These are phyloP conservation scores for Acanthamoeba sp. DNA, from an alignment of 208 protist genomes.

Conservation along the genomic window DNA sequence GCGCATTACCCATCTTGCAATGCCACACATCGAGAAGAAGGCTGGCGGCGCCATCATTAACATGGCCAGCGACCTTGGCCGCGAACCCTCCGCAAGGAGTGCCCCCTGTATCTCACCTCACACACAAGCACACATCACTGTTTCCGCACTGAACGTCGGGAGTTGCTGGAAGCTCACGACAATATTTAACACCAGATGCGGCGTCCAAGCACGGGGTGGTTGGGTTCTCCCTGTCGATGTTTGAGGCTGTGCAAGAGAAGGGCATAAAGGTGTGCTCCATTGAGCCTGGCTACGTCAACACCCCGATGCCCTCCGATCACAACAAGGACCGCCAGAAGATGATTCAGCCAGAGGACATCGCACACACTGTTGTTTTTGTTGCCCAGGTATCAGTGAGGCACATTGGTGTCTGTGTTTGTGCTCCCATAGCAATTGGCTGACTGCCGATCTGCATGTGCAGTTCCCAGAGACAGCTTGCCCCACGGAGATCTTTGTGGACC, in stretches of 20 bases:
- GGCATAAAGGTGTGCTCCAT: constrained; percentile 56
- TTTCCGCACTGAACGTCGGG: too few species aligned
- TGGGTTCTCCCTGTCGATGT: constrained; percentile 18
- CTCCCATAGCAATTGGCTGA: too few species aligned
- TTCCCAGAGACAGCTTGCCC: constrained; percentile 35
- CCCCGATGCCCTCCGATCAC: background rate
- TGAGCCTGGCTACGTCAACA: constrained; percentile 41
- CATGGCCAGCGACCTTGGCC: background rate
- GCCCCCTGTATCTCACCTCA: constrained; percentile 65
- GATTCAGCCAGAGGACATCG: constrained; percentile 64
- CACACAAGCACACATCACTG: too few species aligned
- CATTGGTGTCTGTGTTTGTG: too few species aligned
- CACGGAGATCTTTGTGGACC: background rate
- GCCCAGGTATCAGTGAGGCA: too few species aligned
- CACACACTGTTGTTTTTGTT: background rate
- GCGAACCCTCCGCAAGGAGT: background rate
- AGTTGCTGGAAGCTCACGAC: background rate
- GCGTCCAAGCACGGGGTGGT: constrained; percentile 54
- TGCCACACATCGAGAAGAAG: constrained; percentile 44
- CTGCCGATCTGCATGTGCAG: too few species aligned
- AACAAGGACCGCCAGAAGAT: constrained; percentile 22
- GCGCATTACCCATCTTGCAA: background rate
- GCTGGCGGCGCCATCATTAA: background rate
- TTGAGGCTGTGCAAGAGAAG: constrained; percentile 7
- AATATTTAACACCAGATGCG: background rate